Evolutionary conservation across 2,329 filamentous ascomycete species (phyloP), one percentile per base, ranked within the genome.

Genomic region (Colletotrichum sp.): DNA sequence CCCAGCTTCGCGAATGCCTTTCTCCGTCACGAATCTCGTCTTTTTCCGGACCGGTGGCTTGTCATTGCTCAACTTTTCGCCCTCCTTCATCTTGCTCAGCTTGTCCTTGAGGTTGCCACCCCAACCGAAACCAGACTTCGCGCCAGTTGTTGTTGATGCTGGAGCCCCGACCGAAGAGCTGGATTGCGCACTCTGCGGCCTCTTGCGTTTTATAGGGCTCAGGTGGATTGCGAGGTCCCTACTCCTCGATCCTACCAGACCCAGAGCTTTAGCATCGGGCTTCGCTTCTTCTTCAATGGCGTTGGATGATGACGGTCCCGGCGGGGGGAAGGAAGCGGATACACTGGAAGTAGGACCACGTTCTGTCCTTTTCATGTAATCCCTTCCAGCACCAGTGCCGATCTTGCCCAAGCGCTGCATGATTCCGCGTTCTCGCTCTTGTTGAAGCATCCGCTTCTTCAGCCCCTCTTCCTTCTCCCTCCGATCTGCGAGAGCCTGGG

Each of bases 21-120:
- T 95, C 57, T 92, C 92, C 30, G 94, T 95, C 55, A 96, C 90
- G 81, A 96, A 96, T n/a, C 94, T 89, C 68, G 94, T 96, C 88
- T 95, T 95, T 85, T 95, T 93, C 79, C 90, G 88, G 36, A 92
- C 89, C 0, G 91, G 91, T 81, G 81, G 88, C 78, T 76, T 82
- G 67, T 84, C 80, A 18, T 73, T 71, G 49, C 68, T 72, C 67
- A 78, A 59, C 78, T 86, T 89, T 82, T 92, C 90, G 3, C 91
- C 91, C 6, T 92, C 88, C 81, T 90, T 92, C 92, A 93, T 93
- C 77, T 88, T 87, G 5, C 88, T 83, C 30, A 93, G 85, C 83
- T 93, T 93, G 55, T 89, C 87, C 75, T 84, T 87, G 9, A 93
- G 83, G 39, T 83, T 85, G 10, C 86, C 85, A 57, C 92, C 92